phyloP scores from a whole-genome alignment of 208 protist genomes.

The Wallacemonas sp. region DNA sequence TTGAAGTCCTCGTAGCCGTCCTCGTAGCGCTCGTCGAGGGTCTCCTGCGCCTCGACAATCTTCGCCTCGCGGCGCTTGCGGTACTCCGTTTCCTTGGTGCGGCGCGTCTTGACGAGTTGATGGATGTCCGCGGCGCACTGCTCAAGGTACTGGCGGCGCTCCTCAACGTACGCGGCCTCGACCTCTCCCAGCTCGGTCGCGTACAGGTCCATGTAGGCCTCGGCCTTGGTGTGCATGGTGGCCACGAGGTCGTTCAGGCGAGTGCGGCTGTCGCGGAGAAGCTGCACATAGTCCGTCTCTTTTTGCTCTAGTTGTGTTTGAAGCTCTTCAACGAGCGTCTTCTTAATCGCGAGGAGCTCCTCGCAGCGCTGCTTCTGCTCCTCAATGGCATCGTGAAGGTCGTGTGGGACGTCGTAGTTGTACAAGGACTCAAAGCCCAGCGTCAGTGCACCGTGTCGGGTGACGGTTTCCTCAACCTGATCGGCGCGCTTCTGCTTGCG shows the following conservation, averaged over 20 bases:
- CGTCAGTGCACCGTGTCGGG: conserved; percentile 67
- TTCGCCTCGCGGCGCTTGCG: conserved; percentile 78
- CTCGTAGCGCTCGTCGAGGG: conserved; percentile 80
- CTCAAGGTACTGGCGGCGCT: conserved; percentile 79
- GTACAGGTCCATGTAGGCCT: conserved; percentile 78
- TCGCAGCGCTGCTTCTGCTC: conserved; percentile 79
- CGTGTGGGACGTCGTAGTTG: conserved; percentile 80
- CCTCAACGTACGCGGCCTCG: conserved; percentile 85
- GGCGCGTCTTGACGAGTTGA: conserved; percentile 85
- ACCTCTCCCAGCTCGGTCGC: conserved; percentile 81
- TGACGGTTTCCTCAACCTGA: conserved; percentile 60
- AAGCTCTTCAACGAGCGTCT: conserved; percentile 86
- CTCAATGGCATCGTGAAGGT: conserved; percentile 79
- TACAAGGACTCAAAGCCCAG: conserved; percentile 91
- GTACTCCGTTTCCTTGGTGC: conserved; percentile 90
- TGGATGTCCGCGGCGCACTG: conserved; percentile 81
- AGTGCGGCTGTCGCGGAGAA: conserved; percentile 75
- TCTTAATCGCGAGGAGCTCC: conserved; percentile 82
- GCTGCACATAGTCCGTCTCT: conserved; percentile 93
- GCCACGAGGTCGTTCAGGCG: conserved; percentile 84
- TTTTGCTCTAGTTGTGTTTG: conserved; percentile 78
- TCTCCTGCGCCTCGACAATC: conserved; percentile 80
- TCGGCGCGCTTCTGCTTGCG: conserved; percentile 41
- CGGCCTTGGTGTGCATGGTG: conserved; percentile 87
- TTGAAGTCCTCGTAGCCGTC: conserved; percentile 86